Evolutionary conservation across 305 asterid species (phyloP).

Genomic region (Solanum chacoense): DNA sequence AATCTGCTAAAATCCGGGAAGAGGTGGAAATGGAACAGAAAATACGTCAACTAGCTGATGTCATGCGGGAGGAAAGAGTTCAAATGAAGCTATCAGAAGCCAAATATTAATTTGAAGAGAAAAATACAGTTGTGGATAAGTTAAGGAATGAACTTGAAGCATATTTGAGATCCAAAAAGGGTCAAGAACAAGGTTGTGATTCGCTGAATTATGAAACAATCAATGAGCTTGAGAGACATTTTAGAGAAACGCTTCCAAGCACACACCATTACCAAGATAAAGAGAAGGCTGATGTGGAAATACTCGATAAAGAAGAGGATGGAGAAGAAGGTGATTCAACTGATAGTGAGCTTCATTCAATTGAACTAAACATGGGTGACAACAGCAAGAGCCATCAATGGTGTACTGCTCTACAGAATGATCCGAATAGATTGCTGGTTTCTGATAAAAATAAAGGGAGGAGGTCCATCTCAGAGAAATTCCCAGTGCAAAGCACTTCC

Average conservation of each 20-base stretch:
- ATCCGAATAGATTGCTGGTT: conserved; percentile 21
- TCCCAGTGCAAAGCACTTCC: background rate
- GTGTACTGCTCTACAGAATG: conserved; percentile 25
- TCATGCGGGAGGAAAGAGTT: conserved; percentile 57
- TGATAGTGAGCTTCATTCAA: conserved; percentile 68
- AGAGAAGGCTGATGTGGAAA: conserved; percentile 12
- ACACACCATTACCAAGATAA: conserved; percentile 17
- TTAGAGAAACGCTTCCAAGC: conserved; percentile 57
- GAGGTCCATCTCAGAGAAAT: background rate
- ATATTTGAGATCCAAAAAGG: conserved; percentile 36
- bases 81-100: conserved; percentile 70
- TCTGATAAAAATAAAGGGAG: background rate
- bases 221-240: conserved; percentile 51
- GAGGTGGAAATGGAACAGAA: conserved; percentile 14
- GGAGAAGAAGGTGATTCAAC: conserved; percentile 21
- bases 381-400: conserved; percentile 44
- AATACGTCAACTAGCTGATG: conserved; percentile 10
- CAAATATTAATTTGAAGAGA: conserved; percentile 60
- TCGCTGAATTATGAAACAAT: conserved; percentile 46
- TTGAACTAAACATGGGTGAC: conserved; percentile 57
- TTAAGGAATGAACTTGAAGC: conserved; percentile 43
- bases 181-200: conserved; percentile 19
- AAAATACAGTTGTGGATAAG: conserved; percentile 33
- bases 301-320: conserved; percentile 13
- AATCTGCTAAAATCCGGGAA: conserved; percentile 12